A percentile compares a stretch with the other conserved stretches of the same genome.
phyloP scores from a whole-genome alignment of 1,139 yeast species.

The Pichia terricola region DNA sequence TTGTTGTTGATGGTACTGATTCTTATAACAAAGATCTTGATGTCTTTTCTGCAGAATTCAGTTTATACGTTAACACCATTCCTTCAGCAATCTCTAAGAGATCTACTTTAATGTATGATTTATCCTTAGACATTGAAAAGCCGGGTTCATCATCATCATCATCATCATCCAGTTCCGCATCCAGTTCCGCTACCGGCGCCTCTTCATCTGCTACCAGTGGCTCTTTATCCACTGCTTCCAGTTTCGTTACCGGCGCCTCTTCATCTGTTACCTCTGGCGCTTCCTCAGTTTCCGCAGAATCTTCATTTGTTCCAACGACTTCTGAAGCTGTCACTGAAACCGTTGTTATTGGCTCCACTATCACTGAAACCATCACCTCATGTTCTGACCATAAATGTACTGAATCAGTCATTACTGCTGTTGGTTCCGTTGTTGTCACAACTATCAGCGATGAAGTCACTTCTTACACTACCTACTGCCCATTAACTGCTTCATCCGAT shows the following conservation, averaged over 20 bases:
- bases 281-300: constrained; percentile 6
- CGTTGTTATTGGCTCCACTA: constrained; percentile 3
- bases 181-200: constrained; percentile 2
- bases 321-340: constrained; percentile 7
- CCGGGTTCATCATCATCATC: constrained; percentile 6
- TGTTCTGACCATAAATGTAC: constrained; percentile 18
- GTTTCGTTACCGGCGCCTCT: not conserved
- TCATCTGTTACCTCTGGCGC: constrained; percentile 7
- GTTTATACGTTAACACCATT: constrained; percentile 3
- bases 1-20: constrained; percentile 3
- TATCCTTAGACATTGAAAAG: constrained; percentile 4
- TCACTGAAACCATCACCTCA: constrained; percentile 10
- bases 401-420: constrained; percentile 5
- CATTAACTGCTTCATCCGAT: constrained; percentile 4
- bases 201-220: constrained; percentile 4
- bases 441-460: constrained; percentile 4
- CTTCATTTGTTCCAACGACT: constrained; percentile 5
- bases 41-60: constrained; percentile 3
- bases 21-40: not conserved
- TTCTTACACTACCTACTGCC: constrained; percentile 7
- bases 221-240: constrained; percentile 4
- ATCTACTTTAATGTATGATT: constrained; percentile 4
- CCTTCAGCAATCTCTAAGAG: constrained; percentile 6
- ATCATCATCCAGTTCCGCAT: constrained; percentile 8
- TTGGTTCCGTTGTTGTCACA: constrained; percentile 5